Base-by-base conservation (phyloP, 179 eudicot genomes). In the Camellia oleifera region DNA sequence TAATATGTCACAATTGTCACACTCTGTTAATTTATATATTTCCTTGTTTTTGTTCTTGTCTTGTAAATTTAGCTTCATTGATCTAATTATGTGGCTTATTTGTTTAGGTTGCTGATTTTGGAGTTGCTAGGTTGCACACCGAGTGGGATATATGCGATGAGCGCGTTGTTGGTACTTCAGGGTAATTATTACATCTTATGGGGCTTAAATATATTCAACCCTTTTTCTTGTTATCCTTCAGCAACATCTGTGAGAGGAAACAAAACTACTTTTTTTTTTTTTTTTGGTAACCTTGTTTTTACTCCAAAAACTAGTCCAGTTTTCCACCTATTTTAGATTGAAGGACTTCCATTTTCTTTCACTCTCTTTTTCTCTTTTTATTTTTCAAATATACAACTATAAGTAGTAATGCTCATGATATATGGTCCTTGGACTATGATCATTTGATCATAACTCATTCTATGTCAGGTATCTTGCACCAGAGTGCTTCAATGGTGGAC, bases 51-150 rank as follows among this genome's bases (percentile, higher is more conserved):
- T 32, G 13, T 14, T 54, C 15, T 7, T 69, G 44, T 70, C 10
- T 20, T 54, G 6, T 26, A 42, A 58, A 57, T 26, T 44, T 42
- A 56, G 57, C 57, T 70, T 44, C 18, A 9, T 26, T 23, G 20
- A 64, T 44, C 68, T 67, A 74, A 64, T 76, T 76, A 48, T 8
- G 4, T 40, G 63, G 63, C 26, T 78, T 23, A 13, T 82, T 20
- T 72, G 45, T 85, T 63, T 81, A 94, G 98, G 97, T 94, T 83
- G 92, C 91, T 60, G 98, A 93, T 88, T 93, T 94, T 84, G 96
- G 98, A 64, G 84, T 94, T 65, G 96, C 95, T 32, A 91, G 91
- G 86, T 80, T 94, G 88, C 91, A 93, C 77, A 77, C 85, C n/a
- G 97, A 94, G 82, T 88, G 93, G 91, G 83, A 91, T 67, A 79